Conservation (phyloP, 2,329 filamentous ascomycete genomes). For the Aspergillus oerlinghausenensis region DNA sequence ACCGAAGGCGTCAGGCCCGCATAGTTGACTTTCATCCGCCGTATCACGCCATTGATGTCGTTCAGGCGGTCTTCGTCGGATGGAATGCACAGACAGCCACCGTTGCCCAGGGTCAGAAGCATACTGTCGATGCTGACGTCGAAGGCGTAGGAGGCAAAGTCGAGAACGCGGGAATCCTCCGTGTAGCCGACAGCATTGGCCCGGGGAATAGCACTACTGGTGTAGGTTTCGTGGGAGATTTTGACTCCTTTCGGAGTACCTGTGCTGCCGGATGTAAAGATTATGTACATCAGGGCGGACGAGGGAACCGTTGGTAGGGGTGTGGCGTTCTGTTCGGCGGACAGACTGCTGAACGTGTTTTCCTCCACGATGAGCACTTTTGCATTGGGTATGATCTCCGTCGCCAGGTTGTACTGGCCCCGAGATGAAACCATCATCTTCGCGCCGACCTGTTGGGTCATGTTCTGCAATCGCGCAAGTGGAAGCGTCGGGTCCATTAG, state of each 20-base stretch:
- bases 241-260: constrained; percentile 54
- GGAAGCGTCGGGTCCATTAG: constrained; percentile 32
- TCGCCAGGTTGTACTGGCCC: constrained; percentile 24
- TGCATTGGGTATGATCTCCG: constrained; percentile 28
- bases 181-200: constrained; percentile 49
- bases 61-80: constrained; percentile 45
- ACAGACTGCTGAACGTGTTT: constrained; percentile 17
- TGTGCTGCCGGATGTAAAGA: constrained; percentile 57
- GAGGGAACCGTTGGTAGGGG: constrained; percentile 23
- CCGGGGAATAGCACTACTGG: constrained; percentile 52
- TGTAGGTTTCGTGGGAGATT: constrained; percentile 57
- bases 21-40: constrained; percentile 49
- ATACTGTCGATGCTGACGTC: constrained; percentile 53
- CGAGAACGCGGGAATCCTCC: constrained; percentile 55
- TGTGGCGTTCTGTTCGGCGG: constrained; percentile 4
- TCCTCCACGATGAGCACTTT: constrained; percentile 24
- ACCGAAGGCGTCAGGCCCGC: constrained; percentile 58
- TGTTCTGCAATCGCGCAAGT: constrained; percentile 31
- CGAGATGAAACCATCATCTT: constrained; percentile 27
- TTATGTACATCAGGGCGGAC: constrained; percentile 51
- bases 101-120: constrained; percentile 51
- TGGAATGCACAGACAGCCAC: constrained; percentile 58
- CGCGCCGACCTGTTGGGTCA: constrained; percentile 26
- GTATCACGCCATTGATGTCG: constrained; percentile 48
- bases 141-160: constrained; percentile 53